These are phyloP conservation scores for Anisogramma anomala DNA, from an alignment of 2,329 filamentous ascomycete species.

Conservation along the genomic window DNA sequence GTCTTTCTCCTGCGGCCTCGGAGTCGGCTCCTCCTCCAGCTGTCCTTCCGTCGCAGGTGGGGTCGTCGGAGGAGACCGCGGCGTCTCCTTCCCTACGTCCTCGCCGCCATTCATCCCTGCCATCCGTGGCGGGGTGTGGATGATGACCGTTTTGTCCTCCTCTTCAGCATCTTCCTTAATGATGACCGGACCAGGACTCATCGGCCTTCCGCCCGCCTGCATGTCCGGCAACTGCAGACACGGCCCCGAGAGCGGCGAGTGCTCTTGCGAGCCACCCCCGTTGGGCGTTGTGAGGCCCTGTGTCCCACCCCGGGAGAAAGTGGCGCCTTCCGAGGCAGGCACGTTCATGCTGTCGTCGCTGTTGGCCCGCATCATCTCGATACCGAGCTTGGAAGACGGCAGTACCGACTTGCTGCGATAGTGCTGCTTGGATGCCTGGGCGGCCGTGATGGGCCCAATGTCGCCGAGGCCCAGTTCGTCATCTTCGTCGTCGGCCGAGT, in stretches of 20 bases:
- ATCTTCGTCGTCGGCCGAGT: conserved; percentile 91
- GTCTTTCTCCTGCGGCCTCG: conserved; percentile 23
- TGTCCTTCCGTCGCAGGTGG: conserved; percentile 14
- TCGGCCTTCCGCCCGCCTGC: conserved; percentile 1
- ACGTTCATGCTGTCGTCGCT: conserved; percentile 69
- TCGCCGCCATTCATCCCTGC: conserved; percentile 15
- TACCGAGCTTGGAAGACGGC: conserved; percentile 78
- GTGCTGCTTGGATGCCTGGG: conserved; percentile 27
- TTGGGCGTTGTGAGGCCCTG: conserved; percentile 38
- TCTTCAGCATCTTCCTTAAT: conserved; percentile 10
- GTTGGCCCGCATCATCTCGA: conserved; percentile 96
- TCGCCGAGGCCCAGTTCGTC: conserved; percentile 59
- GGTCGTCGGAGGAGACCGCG: conserved; percentile 24
- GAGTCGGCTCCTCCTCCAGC: conserved; percentile 30
- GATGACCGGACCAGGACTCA: conserved; percentile 7
- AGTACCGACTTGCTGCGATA: conserved; percentile 44
- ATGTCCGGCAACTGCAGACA: conserved; percentile 12
- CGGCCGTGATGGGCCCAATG: conserved; percentile 8
- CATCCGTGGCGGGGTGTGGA: conserved; percentile 22
- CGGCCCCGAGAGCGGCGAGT: conserved; percentile 5
- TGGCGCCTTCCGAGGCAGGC: conserved; percentile 33
- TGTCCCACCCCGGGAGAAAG: conserved; percentile 36
- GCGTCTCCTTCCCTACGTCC: conserved; percentile 30
- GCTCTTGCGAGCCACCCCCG: conserved; percentile 24
- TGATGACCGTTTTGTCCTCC: conserved; percentile 15